These are phyloP conservation scores for Talaromyces rugulosus DNA, from an alignment of 2,329 filamentous ascomycete species.

Conservation along the genomic window DNA sequence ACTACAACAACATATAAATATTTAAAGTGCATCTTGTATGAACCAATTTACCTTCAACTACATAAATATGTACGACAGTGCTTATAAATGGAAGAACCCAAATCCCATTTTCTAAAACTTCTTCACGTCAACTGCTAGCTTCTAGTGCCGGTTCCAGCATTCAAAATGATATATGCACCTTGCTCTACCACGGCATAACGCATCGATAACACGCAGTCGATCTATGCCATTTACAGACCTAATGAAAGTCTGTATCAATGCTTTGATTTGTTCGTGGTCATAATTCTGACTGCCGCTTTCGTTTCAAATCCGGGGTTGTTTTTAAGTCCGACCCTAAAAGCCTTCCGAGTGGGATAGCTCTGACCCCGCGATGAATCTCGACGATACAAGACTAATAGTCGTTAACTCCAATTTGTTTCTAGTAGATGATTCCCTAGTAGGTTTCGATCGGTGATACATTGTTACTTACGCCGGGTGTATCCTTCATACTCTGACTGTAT, in stretches of 20 bases:
- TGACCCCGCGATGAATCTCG: too few relatives aligned
- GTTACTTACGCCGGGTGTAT: too few relatives aligned
- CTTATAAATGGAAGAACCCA: background rate
- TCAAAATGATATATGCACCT: too few relatives aligned
- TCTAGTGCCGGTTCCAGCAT: background rate
- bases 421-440: too few relatives aligned
- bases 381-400: background rate
- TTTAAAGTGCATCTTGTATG: background rate
- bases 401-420: too few relatives aligned
- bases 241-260: too few relatives aligned
- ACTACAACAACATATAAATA: background rate
- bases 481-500: too few relatives aligned
- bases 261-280: too few relatives aligned
- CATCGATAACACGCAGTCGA: too few relatives aligned
- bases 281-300: background rate
- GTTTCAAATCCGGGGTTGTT: background rate
- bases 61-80: background rate
- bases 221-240: too few relatives aligned
- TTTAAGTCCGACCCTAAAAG: background rate
- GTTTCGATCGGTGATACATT: too few relatives aligned
- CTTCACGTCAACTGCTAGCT: background rate
- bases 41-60: background rate
- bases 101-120: background rate
- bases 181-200: too few relatives aligned
- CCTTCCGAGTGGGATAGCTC: background rate